A percentile compares a stretch with the other conserved stretches of the same genome.
phyloP scores from a whole-genome alignment of 148 eudicot genomes.

The Arctostaphylos glauca region DNA sequence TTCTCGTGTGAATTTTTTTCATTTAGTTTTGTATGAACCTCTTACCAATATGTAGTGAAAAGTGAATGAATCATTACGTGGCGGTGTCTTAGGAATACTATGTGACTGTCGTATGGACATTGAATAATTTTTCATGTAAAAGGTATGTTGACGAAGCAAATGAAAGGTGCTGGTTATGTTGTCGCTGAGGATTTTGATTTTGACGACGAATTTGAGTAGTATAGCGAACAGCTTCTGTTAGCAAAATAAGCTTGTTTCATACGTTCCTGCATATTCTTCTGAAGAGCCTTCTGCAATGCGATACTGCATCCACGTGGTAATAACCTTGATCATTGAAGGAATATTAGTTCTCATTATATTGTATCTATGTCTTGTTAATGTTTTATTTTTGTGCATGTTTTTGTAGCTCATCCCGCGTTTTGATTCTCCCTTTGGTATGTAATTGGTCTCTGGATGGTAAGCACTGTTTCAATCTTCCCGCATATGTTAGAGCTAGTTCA shows the following conservation, averaged over 20 bases:
- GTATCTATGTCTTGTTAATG: background rate
- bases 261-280: background rate
- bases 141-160: slow-evolving; percentile 36
- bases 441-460: background rate
- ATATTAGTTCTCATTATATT: background rate
- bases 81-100: too few relatives aligned
- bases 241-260: background rate
- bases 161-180: slow-evolving; percentile 60
- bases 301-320: background rate
- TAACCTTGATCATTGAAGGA: background rate
- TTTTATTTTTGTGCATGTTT: background rate
- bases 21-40: too few relatives aligned
- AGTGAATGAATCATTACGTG: too few relatives aligned
- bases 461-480: background rate
- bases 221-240: slow-evolving; percentile 1
- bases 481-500: background rate
- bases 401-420: background rate
- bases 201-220: slow-evolving; percentile 32
- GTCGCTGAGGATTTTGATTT: slow-evolving; percentile 25
- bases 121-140: too few relatives aligned
- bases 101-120: too few relatives aligned
- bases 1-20: too few relatives aligned
- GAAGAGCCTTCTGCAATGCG: background rate
- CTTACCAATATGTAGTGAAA: too few relatives aligned
- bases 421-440: background rate